phyloP scores from a whole-genome alignment of 2,329 filamentous ascomycete species.

The Aspergillus sp. region DNA sequence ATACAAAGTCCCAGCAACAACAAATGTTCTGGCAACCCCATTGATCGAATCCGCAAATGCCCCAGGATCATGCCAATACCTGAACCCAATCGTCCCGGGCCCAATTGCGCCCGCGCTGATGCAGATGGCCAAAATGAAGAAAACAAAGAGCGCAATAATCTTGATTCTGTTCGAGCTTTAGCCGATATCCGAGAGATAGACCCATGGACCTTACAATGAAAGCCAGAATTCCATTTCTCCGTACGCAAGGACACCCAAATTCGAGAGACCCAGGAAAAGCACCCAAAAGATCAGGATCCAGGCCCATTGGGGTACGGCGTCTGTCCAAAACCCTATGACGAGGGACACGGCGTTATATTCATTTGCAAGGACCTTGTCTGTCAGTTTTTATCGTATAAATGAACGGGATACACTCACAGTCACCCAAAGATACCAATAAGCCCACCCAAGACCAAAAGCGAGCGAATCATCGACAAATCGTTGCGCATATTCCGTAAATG shows the following conservation, averaged over 20 bases:
- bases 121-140: constrained; percentile 29
- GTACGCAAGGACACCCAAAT: constrained; percentile 43
- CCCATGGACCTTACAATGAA: constrained; percentile 19
- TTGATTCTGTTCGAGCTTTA: constrained; percentile 21
- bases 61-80: constrained; percentile 32
- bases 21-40: constrained; percentile 31
- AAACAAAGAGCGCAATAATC: constrained; percentile 24
- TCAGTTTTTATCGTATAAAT: background rate
- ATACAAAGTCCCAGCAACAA: constrained; percentile 29
- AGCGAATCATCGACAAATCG: constrained; percentile 69
- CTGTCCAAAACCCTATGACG: constrained; percentile 43
- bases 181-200: background rate
- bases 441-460: constrained; percentile 65
- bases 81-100: constrained; percentile 26
- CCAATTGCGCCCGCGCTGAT: constrained; percentile 30
- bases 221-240: constrained; percentile 51
- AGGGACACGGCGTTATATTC: constrained; percentile 45
- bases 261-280: constrained; percentile 37
- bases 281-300: constrained; percentile 46
- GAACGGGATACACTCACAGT: constrained; percentile 18
- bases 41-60: constrained; percentile 32
- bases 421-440: constrained; percentile 55
- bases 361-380: constrained; percentile 29
- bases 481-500: constrained; percentile 66
- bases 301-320: constrained; percentile 40